phyloP scores from a whole-genome alignment of 768 basidiomycete genomes.

The Boletus reticulatus region DNA sequence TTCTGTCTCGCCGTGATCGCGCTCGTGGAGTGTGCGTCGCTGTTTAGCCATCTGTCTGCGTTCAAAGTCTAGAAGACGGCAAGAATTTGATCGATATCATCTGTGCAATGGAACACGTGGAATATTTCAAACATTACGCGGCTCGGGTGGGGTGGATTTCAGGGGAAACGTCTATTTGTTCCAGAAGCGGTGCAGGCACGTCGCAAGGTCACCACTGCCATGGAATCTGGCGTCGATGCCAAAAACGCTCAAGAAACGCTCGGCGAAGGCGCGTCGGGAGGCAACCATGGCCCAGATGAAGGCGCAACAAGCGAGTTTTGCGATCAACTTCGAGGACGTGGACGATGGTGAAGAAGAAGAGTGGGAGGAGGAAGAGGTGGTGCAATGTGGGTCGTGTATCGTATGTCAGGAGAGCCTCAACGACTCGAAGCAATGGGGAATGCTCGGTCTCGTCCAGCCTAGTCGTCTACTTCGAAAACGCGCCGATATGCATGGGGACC shows the following conservation, averaged over 20 bases:
- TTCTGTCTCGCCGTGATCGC: constrained; percentile 86
- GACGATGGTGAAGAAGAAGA: constrained; percentile 64
- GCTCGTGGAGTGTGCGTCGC: constrained; percentile 62
- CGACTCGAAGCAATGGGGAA: constrained; percentile 71
- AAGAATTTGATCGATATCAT: constrained; percentile 70
- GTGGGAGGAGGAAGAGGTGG: constrained; percentile 42
- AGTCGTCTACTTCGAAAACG: constrained; percentile 80
- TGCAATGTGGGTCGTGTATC: constrained; percentile 90
- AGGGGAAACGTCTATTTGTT: constrained; percentile 52
- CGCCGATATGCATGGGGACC: constrained; percentile 46
- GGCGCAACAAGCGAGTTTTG: constrained; percentile 85
- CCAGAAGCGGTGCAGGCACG: constrained; percentile 54
- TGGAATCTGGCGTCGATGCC: constrained; percentile 41
- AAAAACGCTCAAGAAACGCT: constrained; percentile 76
- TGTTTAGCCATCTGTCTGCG: constrained; percentile 60
- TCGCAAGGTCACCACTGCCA: constrained; percentile 42
- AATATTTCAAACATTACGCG: constrained; percentile 70
- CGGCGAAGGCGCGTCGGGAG: constrained; percentile 88
- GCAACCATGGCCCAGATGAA: constrained; percentile 97
- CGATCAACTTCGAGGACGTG: constrained; percentile 73
- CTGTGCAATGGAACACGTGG: constrained; percentile 74
- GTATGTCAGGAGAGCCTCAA: constrained; percentile 96
- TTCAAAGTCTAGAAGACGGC: constrained; percentile 49
- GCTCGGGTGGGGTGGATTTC: constrained; percentile 80
- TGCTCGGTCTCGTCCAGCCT: constrained; percentile 85